These are phyloP conservation scores for Fusarium nodosum DNA, from an alignment of 2,329 filamentous ascomycete genomes.

Conservation along the genomic window DNA sequence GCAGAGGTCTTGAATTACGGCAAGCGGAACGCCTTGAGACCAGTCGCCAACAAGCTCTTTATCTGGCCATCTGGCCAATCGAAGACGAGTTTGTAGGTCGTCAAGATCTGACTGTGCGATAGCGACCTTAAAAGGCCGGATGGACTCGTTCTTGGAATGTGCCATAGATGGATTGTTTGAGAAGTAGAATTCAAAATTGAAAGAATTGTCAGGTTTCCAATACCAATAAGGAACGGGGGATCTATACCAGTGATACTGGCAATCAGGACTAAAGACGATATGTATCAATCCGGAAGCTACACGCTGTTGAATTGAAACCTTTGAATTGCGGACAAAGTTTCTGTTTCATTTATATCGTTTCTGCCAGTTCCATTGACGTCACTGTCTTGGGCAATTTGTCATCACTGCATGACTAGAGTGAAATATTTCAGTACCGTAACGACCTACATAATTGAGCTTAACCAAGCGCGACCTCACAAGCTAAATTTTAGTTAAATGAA, in stretches of 20 bases:
- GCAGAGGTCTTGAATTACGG: constrained; percentile 1
- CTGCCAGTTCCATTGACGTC: neutral
- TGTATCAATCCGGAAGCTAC: neutral
- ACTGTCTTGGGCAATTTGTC: neutral
- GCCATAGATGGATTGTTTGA: neutral
- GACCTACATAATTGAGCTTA: neutral
- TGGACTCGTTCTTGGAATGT: neutral
- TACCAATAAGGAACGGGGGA: rapidly evolving
- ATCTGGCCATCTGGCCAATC: constrained; percentile 17
- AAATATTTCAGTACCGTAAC: neutral
- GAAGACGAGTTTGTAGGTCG: constrained; percentile 12
- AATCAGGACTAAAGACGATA: neutral
- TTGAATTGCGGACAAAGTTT: neutral
- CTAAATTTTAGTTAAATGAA: neutral
- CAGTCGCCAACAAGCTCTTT: constrained; percentile 15
- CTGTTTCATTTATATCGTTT: neutral
- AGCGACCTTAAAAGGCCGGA: constrained; percentile 6
- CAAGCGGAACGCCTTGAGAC: constrained; percentile 16
- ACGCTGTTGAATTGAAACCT: neutral
- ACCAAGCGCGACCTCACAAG: neutral
- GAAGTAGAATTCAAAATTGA: neutral
- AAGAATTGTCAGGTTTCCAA: neutral
- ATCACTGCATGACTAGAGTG: neutral
- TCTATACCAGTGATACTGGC: neutral
- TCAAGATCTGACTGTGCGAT: constrained; percentile 10